Conservation (phyloP, 108 stramenopile species). For the Chaetoceros tenuissimus region DNA sequence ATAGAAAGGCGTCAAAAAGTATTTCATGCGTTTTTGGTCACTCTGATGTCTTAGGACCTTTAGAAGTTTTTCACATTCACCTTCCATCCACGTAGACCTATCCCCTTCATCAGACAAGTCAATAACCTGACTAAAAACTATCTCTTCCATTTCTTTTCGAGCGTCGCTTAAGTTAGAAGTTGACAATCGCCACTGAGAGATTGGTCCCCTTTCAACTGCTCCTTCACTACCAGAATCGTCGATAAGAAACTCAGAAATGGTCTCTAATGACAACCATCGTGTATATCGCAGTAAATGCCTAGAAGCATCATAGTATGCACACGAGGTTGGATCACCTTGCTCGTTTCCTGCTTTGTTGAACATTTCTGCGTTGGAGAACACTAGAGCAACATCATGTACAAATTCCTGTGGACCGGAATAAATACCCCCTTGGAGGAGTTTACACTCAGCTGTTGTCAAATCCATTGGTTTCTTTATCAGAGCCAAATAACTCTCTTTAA, state of each 20-base stretch:
- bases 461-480: slow-evolving; percentile 83
- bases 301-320: slow-evolving; percentile 83
- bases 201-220: slow-evolving; percentile 35
- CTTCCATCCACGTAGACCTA: slow-evolving; percentile 68
- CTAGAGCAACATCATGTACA: slow-evolving; percentile 66
- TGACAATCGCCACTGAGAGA: slow-evolving; percentile 63
- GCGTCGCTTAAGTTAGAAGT: slow-evolving; percentile 51
- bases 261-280: slow-evolving; percentile 75
- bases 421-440: slow-evolving; percentile 57
- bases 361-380: slow-evolving; percentile 72
- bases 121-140: slow-evolving; percentile 60
- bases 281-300: slow-evolving; percentile 73
- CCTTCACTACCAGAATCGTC: slow-evolving; percentile 35
- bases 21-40: slow-evolving; percentile 61
- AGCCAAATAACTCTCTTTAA: slow-evolving; percentile 51
- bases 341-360: slow-evolving; percentile 78
- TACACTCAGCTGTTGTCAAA: slow-evolving; percentile 77
- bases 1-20: slow-evolving; percentile 50
- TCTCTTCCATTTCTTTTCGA: slow-evolving; percentile 70
- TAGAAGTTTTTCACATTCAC: slow-evolving; percentile 72
- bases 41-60: slow-evolving; percentile 69
- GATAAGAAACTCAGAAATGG: slow-evolving; percentile 36
- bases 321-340: slow-evolving; percentile 73
- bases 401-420: slow-evolving; percentile 59
- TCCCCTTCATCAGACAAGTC: slow-evolving; percentile 67